phyloP scores from a whole-genome alignment of 208 protist genomes.

The Leishmania aethiopica region DNA sequence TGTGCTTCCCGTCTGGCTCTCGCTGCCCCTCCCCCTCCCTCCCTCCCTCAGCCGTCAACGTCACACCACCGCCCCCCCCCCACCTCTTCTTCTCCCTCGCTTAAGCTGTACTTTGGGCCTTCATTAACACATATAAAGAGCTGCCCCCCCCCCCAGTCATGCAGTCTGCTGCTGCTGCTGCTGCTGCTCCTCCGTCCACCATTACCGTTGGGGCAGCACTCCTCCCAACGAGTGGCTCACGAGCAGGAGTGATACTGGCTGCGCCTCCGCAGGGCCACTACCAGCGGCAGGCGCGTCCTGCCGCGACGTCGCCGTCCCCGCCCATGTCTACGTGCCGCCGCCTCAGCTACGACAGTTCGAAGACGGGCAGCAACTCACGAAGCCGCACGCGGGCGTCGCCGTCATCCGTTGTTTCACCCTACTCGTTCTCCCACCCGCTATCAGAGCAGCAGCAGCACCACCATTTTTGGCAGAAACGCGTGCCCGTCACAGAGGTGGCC shows the following conservation, averaged over 20 bases:
- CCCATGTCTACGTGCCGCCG: slow-evolving; percentile 29
- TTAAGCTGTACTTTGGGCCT: not conserved
- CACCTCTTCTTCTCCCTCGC: not conserved
- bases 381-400: slow-evolving; percentile 4
- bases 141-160: not conserved
- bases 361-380: slow-evolving; percentile 19
- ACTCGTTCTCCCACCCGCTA: not conserved
- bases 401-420: not conserved
- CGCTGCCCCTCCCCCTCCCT: not conserved
- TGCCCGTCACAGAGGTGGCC: not conserved
- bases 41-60: not conserved
- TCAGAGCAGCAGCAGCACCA: not conserved
- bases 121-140: not conserved
- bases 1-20: not conserved
- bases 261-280: not conserved
- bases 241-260: not conserved
- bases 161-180: not conserved
- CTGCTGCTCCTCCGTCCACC: not conserved
- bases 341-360: slow-evolving; percentile 30
- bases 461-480: slow-evolving; percentile 5
- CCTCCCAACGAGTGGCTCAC: not conserved
- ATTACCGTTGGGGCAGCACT: slow-evolving; percentile 1
- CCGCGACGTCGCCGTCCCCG: slow-evolving; percentile 21
- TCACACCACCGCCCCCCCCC: not conserved
- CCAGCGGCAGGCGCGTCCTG: not conserved